phyloP scores from a whole-genome alignment of 2,329 filamentous ascomycete species.

The Samsoniella hepiali region DNA sequence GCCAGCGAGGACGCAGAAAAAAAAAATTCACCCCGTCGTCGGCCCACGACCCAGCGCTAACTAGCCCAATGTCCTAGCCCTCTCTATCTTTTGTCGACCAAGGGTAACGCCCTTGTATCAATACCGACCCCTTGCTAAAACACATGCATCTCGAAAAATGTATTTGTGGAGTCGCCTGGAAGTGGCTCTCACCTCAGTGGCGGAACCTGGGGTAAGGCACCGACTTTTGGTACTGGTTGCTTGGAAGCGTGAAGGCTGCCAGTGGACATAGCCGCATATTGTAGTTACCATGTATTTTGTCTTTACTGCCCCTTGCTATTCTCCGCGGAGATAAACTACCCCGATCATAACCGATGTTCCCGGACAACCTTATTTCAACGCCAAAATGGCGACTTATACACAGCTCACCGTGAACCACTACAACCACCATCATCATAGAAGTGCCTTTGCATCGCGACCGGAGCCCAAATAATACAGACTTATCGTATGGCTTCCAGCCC shows the following conservation, averaged over 20 bases:
- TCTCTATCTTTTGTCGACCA: background rate
- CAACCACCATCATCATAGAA: background rate
- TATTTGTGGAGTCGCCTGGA: background rate
- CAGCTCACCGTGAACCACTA: too few relatives aligned
- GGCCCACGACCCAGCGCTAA: too few relatives aligned
- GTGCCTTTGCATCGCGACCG: background rate
- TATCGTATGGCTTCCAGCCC: background rate
- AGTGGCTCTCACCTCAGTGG: background rate
- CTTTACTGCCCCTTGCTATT: background rate
- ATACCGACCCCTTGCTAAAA: background rate
- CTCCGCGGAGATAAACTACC: background rate
- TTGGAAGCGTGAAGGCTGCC: background rate
- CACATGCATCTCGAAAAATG: background rate
- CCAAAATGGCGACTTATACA: background rate
- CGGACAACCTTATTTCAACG: constrained; percentile 2
- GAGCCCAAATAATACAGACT: background rate
- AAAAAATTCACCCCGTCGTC: too few relatives aligned
- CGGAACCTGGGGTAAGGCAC: background rate
- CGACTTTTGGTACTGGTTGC: background rate
- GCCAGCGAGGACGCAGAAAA: too few relatives aligned
- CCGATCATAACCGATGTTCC: background rate
- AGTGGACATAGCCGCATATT: background rate
- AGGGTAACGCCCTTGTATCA: background rate
- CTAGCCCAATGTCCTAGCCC: too few relatives aligned
- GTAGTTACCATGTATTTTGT: background rate